Evolutionary conservation across 164 flowering plant genomes (phyloP).

Genomic region (Vitis labrusca): DNA sequence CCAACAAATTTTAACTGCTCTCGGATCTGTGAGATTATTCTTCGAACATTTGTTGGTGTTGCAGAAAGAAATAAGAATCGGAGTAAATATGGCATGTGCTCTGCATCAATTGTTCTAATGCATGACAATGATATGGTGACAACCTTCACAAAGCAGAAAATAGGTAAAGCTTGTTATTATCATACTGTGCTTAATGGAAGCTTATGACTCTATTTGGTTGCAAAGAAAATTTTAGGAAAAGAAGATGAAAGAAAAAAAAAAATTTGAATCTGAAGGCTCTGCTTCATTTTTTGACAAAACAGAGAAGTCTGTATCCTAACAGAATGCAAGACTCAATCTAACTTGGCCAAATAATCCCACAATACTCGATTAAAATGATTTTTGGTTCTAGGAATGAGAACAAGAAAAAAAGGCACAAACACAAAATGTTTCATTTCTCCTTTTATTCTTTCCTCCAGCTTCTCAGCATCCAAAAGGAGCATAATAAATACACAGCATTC

Average conservation of each 20-base stretch:
- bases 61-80: slow-evolving; percentile 75
- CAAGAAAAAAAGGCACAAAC: no score
- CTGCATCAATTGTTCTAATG: slow-evolving; percentile 65
- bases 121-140: slow-evolving; percentile 69
- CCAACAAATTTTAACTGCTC: slow-evolving; percentile 64
- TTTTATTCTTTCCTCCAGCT: no score
- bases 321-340: no score
- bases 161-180: neutral
- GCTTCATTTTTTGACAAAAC: no score
- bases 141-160: slow-evolving; percentile 36
- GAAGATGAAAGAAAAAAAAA: neutral
- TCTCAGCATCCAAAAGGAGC: neutral
- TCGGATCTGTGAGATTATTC: slow-evolving; percentile 70
- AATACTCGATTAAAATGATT: no score
- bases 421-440: no score
- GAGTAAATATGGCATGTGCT: slow-evolving; percentile 73
- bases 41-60: slow-evolving; percentile 49
- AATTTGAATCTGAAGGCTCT: neutral
- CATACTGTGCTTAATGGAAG: neutral
- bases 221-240: neutral
- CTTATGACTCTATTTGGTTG: neutral
- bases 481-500: no score
- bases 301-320: no score
- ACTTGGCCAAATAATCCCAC: no score
- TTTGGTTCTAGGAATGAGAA: no score